Percentiles rank a stretch among this genome's conserved stretches.
Evolutionary conservation across 768 basidiomycete genomes (phyloP).

Genomic region (Russula olivacea): DNA sequence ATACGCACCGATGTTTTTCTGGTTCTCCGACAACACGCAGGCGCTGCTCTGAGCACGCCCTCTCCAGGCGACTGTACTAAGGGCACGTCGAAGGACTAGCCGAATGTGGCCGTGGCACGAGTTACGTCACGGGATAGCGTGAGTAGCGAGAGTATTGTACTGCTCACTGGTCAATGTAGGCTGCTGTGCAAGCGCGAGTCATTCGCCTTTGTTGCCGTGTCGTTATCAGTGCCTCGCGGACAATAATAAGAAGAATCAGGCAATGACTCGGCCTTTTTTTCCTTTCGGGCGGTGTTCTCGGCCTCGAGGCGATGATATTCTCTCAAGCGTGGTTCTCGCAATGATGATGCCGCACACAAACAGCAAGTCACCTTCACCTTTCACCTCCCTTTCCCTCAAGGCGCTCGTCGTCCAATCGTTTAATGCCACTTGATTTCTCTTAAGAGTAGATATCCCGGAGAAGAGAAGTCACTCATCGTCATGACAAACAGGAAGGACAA

Average conservation of each 20-base stretch:
- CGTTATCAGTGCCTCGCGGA: background rate
- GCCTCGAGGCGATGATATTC: slow-evolving; percentile 10
- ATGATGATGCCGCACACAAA: background rate
- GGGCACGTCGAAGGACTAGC: too few relatives aligned
- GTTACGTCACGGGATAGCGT: too few relatives aligned
- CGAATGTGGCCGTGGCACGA: background rate
- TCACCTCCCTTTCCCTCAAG: background rate
- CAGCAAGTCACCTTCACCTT: background rate
- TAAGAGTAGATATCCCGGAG: background rate
- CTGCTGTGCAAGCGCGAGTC: background rate
- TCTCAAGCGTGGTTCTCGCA: background rate
- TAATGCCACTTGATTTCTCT: slow-evolving; percentile 3
- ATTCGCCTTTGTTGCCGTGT: background rate
- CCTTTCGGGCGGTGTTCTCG: too few relatives aligned
- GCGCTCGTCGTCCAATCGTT: background rate
- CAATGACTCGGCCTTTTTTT: background rate
- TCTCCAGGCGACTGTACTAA: too few relatives aligned
- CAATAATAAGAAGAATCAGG: background rate
- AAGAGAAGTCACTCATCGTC: background rate
- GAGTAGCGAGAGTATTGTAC: too few relatives aligned
- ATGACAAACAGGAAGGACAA: slow-evolving; percentile 12
- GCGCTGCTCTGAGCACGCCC: too few relatives aligned
- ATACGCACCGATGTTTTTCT: slow-evolving; percentile 10
- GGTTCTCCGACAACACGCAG: background rate
- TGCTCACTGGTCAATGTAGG: too few relatives aligned